Base-by-base conservation (phyloP, 2,329 filamentous ascomycete species). In the Sporothrix brasiliensis region DNA sequence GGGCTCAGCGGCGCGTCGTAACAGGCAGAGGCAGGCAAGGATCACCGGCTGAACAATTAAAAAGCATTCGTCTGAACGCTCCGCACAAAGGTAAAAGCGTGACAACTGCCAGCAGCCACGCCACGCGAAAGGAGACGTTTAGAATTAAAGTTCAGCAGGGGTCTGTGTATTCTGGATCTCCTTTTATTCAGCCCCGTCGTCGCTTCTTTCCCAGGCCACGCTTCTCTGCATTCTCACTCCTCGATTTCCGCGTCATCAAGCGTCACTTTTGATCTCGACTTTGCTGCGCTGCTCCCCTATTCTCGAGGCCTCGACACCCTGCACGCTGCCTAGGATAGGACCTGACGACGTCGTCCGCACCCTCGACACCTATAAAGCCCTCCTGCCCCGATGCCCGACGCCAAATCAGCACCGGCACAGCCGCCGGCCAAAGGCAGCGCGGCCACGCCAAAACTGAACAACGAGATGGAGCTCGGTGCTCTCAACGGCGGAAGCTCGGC, bases 361-460 rank as follows among this genome's bases (percentile, higher is more conserved):
- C 14, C 4, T 9, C 44, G 21, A 14, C n/a, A n/a, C 34, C 6
- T 34, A 34, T 34, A 34, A 34, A 34, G 34, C 34, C 34, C 34
- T 41, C 49, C 14, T 10, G 2, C 19, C 78, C 70, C 70, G 70
- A 70, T 49, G 52, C 69, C 78, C 80, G 61, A 80, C 82, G 69
- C 79, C 16, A 60, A 50, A 52, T 54, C 65, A 30, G 53, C 67
- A n/a, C 58, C 87, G 58, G 81, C 82, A 60, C 87, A 87, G 73
- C 86, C 86, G 27, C 81, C 85, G 56, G 81, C 83, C 63, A 90
- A 90, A 75, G 81, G 83, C 67, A 78, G 81, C 58, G 83, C 81
- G 19, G 86, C 82, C 3, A 82, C 83, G 49, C 86, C 87, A 10
- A 85, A 85, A 75, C 79, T 89, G 73, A 87, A 84, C 77, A 83